phyloP scores from a whole-genome alignment of 352 stramenopile species.

The Phytophthora foliorum region DNA sequence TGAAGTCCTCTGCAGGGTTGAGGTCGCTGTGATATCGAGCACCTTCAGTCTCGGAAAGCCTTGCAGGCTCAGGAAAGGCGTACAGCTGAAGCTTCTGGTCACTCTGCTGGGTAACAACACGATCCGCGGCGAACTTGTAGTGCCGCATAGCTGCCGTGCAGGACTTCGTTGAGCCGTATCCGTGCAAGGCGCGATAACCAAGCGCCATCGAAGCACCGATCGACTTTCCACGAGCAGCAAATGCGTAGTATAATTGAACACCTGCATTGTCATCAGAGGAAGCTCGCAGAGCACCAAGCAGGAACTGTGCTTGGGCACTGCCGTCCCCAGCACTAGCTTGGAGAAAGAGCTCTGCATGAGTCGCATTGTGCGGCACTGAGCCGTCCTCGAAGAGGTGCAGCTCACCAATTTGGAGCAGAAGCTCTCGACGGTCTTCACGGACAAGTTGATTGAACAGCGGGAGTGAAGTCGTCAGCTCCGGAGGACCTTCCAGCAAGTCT shows the following conservation, averaged over 20 bases:
- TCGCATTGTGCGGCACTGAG: conserved; percentile 24
- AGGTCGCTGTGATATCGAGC: conserved; percentile 24
- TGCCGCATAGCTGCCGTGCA: conserved; percentile 69
- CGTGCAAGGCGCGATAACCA: conserved; percentile 71
- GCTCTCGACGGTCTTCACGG: conserved; percentile 26
- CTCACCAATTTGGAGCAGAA: conserved; percentile 54
- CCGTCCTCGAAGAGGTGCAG: conserved; percentile 40
- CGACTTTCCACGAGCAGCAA: conserved; percentile 55
- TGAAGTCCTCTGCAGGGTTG: conserved; percentile 44
- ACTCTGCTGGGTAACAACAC: conserved; percentile 45
- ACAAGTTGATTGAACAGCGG: conserved; percentile 34
- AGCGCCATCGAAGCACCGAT: conserved; percentile 68
- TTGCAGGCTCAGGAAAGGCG: conserved; percentile 37
- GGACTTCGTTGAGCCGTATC: conserved; percentile 54
- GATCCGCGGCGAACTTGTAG: conserved; percentile 81
- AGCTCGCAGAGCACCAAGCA: conserved; percentile 45
- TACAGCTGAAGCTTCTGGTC: conserved; percentile 39
- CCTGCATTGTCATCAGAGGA: conserved; percentile 19
- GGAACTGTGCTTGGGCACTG: conserved; percentile 53
- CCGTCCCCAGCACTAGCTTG: conserved; percentile 47
- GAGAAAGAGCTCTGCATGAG: conserved; percentile 44
- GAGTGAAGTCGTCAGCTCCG: conserved; percentile 25
- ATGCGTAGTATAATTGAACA: conserved; percentile 64
- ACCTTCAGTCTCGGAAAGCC: conserved; percentile 50
- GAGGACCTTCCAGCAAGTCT: conserved; percentile 26